These are phyloP conservation scores for Tulasnella sp. DNA, from an alignment of 768 basidiomycete species.

Conservation along the genomic window DNA sequence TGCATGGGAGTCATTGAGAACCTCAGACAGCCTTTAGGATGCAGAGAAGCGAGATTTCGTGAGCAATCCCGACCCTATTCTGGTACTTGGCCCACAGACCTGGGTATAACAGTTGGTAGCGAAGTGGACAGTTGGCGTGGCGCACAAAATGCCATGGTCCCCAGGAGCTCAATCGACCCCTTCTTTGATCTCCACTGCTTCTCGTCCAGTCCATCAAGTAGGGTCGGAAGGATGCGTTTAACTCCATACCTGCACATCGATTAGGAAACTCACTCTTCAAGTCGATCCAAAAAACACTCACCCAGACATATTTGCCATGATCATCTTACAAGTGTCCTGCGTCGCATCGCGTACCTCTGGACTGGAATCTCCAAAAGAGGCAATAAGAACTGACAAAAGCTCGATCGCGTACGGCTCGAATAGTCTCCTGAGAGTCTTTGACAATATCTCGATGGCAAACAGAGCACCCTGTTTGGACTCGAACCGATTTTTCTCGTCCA, in stretches of 20 bases:
- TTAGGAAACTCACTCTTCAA: not conserved
- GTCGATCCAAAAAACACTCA: not conserved
- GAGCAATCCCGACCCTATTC: no score
- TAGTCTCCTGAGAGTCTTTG: constrained; percentile 69
- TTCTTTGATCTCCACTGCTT: constrained; percentile 77
- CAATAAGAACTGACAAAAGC: constrained; percentile 71
- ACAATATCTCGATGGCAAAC: constrained; percentile 90
- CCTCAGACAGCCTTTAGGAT: constrained; percentile 38
- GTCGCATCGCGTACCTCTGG: constrained; percentile 89
- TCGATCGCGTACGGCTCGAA: constrained; percentile 90
- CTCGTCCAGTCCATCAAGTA: constrained; percentile 86
- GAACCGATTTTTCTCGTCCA: constrained; percentile 81
- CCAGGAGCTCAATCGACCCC: constrained; percentile 91
- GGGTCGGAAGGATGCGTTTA: constrained; percentile 83
- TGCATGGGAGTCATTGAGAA: constrained; percentile 93
- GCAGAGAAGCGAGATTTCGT: no score
- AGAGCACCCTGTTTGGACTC: constrained; percentile 87
- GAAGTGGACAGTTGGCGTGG: constrained; percentile 90
- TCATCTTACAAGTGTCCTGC: constrained; percentile 79
- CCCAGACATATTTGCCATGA: constrained; percentile 91
- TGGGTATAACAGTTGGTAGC: constrained; percentile 87
- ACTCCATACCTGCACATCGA: constrained; percentile 51
- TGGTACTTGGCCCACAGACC: no score
- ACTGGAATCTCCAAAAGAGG: constrained; percentile 75
- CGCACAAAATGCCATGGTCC: constrained; percentile 98